phyloP scores from a whole-genome alignment of 2,329 filamentous ascomycete species.

The Aspergillus intermedius region DNA sequence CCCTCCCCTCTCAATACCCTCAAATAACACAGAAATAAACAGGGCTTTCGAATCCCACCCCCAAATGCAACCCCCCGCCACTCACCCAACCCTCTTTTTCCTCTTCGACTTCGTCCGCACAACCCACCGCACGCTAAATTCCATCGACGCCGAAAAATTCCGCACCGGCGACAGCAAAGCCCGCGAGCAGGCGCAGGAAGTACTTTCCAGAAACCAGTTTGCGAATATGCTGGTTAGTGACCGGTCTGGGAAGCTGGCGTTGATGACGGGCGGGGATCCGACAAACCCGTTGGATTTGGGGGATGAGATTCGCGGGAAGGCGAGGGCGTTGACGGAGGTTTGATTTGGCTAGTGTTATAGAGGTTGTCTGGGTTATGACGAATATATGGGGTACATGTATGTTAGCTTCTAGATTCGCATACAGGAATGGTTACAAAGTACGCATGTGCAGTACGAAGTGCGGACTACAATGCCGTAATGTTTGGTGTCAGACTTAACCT shows the following conservation, averaged over 20 bases:
- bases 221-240: slow-evolving; percentile 21
- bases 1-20: background rate
- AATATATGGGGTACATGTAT: too few species aligned
- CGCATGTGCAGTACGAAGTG: too few species aligned
- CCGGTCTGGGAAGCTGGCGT: slow-evolving; percentile 19
- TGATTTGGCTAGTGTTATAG: background rate
- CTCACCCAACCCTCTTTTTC: slow-evolving; percentile 39
- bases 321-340: slow-evolving; percentile 12
- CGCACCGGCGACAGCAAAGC: slow-evolving; percentile 15
- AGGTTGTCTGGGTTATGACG: too few species aligned
- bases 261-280: slow-evolving; percentile 24
- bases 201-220: slow-evolving; percentile 24
- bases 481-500: too few species aligned
- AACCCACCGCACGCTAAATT: slow-evolving; percentile 46
- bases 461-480: too few species aligned
- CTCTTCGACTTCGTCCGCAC: slow-evolving; percentile 64
- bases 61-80: slow-evolving; percentile 23
- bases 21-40: background rate
- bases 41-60: slow-evolving; percentile 27
- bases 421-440: too few species aligned
- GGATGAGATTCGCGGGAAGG: slow-evolving; percentile 19
- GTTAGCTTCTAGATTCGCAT: too few species aligned
- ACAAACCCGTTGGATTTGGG: slow-evolving; percentile 23
- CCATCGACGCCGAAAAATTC: slow-evolving; percentile 19
- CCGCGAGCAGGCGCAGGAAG: slow-evolving; percentile 13